Evolutionary conservation across 176 grass and related monocot genomes (phyloP).

Genomic region (Triticum aestivum): IWGSC_CS_RefSeq_v2.1 NC_057814.1:389534777-389535276

Average conservation of each 20-base stretch:
- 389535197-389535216: slow-evolving; percentile 13
- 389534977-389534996: not conserved
- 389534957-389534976: not conserved
- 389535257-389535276: not conserved
- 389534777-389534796: not conserved
- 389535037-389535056: not conserved
- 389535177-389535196: not conserved
- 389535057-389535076: not conserved
- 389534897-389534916: not conserved
- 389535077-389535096: not conserved
- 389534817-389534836: slow-evolving; percentile 3
- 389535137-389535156: not conserved
- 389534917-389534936: slow-evolving; percentile 8
- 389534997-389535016: not conserved
- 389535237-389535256: slow-evolving; percentile 3
- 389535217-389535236: not conserved
- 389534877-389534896: not conserved
- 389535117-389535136: not conserved
- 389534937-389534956: not conserved
- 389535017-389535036: not conserved
- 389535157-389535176: not conserved
- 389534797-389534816: not conserved
- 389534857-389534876: slow-evolving; percentile 10
- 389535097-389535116: not conserved
- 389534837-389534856: not conserved